Evolutionary conservation across 495 filamentous ascomycete genomes (phyloP), one percentile per base, ranked within the genome.

Genomic region (Apiosordaria backusii): DNA sequence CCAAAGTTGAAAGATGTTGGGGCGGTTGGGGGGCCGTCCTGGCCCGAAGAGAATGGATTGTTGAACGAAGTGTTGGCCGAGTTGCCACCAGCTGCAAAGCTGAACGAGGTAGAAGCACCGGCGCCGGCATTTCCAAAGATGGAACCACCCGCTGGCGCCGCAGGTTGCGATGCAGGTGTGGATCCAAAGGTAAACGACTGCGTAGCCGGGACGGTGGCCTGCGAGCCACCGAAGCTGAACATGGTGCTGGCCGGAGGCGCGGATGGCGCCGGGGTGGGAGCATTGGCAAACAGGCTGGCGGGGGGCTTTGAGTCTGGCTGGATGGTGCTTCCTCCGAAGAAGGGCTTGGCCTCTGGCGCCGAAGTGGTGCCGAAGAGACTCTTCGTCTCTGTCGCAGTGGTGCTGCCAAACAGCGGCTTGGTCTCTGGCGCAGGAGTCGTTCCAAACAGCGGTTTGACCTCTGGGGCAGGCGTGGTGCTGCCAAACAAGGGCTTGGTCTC

Each of bases 1-100:
- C 77, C 75, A 63, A 82, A 83, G 60, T 64, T 76, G 66, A 80
- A 78, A 18, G 78, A 77, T 3, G 74, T 67, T 0, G 77, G 75
- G 0, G 72, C 69, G 35, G 79, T 72, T 27, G 70, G 64, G 4
- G 75, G 60, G 27, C 72, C 71, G 26, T 67, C 71, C 21, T 61
- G 59, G 18, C 25, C 26, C 1, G 74, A 61, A 18, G 78, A 61
- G 61, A 82, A 82, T 7, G 79, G 79, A 62, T 83, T 83, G 57
- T 78, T 78, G 53, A 81, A 68, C 1, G 59, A 61, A 4, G 75
- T 63, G 10, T 68, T 61, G 3, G 64, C 69, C 50, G 71, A 69
- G 1, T 70, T 61, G 35, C 75, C 75, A 0, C 75, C 78, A 10
- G 78, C 70, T 5, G 74, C 70, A 63, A 82, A 83, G 21, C 73